A percentile compares a stretch with the other conserved stretches of the same genome.
Conservation (phyloP, 1,139 yeast species). For the Scheffersomyces insectosa region DNA sequence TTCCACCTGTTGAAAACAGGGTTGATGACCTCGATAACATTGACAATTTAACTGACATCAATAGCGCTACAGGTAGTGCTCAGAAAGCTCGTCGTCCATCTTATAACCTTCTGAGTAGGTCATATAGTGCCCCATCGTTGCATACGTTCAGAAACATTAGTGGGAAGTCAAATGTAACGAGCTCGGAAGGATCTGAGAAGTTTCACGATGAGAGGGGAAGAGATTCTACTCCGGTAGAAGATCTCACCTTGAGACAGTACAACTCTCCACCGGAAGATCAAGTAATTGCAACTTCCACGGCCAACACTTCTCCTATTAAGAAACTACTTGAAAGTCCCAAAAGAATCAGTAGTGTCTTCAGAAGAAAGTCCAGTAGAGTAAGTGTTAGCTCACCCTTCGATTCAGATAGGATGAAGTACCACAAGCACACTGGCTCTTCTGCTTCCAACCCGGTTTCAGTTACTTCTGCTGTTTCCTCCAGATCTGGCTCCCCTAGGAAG, state of each 20-base stretch:
- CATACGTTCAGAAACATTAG: constrained; percentile 33
- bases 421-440: constrained; percentile 30
- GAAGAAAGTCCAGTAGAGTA: constrained; percentile 19
- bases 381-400: constrained; percentile 17
- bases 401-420: constrained; percentile 6
- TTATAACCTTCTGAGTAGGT: constrained; percentile 25
- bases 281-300: constrained; percentile 3
- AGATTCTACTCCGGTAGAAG: constrained; percentile 5
- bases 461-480: constrained; percentile 26
- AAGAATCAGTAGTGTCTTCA: constrained; percentile 26
- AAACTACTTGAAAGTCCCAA: constrained; percentile 39
- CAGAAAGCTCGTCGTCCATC: constrained; percentile 7
- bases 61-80: constrained; percentile 9
- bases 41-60: constrained; percentile 31
- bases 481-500: constrained; percentile 32
- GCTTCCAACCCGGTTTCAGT: constrained; percentile 33
- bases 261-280: background rate
- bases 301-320: constrained; percentile 33
- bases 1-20: constrained; percentile 22
- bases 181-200: background rate
- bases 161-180: background rate
- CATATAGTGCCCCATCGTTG: constrained; percentile 44
- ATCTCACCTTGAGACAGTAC: constrained; percentile 7
- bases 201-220: no score
- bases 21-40: constrained; percentile 20